Conservation (phyloP, 495 filamentous ascomycete genomes). For the Hyaloscypha hepaticicola region DNA sequence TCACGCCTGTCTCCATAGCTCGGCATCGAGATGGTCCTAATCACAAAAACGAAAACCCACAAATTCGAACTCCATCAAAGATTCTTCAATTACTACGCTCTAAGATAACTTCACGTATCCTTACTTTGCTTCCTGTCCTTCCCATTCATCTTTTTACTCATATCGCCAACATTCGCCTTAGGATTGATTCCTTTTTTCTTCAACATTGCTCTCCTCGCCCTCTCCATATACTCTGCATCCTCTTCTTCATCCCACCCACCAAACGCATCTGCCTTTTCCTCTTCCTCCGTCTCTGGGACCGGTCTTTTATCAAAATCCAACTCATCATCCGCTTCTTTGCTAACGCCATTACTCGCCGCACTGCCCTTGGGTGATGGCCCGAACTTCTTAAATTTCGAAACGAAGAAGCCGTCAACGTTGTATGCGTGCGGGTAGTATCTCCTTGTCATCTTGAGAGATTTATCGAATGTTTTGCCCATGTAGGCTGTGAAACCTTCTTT, state of each 20-base stretch:
- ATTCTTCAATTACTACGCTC: background rate
- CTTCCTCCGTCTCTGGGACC: constrained; percentile 46
- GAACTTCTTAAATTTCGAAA: constrained; percentile 93
- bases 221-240: constrained; percentile 73
- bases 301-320: constrained; percentile 52
- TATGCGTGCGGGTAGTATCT: constrained; percentile 93
- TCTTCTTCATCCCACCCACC: constrained; percentile 88
- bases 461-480: constrained; percentile 85
- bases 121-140: constrained; percentile 34
- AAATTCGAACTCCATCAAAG: background rate
- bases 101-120: constrained; percentile 24
- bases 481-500: constrained; percentile 85
- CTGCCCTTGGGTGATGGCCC: constrained; percentile 61
- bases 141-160: constrained; percentile 23
- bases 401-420: constrained; percentile 98
- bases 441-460: constrained; percentile 78
- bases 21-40: background rate
- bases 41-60: background rate
- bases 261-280: constrained; percentile 56
- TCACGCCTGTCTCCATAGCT: too few species aligned
- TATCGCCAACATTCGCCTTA: constrained; percentile 29
- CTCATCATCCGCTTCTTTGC: constrained; percentile 37
- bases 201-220: constrained; percentile 63
- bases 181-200: constrained; percentile 54
- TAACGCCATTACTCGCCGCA: constrained; percentile 17